These are phyloP conservation scores for Pichia norvegensis DNA, from an alignment of 1,139 yeast species.

Conservation along the genomic window DNA sequence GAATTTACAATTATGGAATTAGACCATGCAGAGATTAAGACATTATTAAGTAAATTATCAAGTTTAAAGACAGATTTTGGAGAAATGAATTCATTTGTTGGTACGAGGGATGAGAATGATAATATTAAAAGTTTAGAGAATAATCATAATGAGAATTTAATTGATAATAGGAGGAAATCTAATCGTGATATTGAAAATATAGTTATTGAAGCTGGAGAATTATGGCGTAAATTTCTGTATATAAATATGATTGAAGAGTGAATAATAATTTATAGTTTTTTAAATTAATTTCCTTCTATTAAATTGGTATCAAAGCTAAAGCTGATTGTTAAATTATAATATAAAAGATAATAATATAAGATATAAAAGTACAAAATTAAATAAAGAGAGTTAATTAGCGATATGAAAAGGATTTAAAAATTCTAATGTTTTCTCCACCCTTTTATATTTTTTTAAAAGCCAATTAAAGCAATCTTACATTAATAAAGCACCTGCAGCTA, in stretches of 20 bases:
- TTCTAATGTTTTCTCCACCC: background rate
- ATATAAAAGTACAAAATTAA: slow-evolving; percentile 2
- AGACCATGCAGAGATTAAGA: slow-evolving; percentile 85
- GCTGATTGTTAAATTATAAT: background rate
- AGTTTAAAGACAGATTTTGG: slow-evolving; percentile 26
- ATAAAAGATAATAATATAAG: background rate
- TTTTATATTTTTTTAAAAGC: background rate
- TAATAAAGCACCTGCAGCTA: slow-evolving; percentile 26
- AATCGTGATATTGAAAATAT: slow-evolving; percentile 57
- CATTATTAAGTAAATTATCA: slow-evolving; percentile 52
- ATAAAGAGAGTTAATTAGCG: background rate
- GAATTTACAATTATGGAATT: slow-evolving; percentile 73
- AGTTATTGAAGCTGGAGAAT: slow-evolving; percentile 72
- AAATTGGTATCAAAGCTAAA: background rate
- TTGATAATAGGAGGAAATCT: slow-evolving; percentile 13
- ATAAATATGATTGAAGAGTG: slow-evolving; percentile 50
- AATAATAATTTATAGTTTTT: no score
- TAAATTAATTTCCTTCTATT: no score
- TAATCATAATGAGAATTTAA: slow-evolving; percentile 1
- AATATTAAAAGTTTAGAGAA: background rate
- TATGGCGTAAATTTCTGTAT: slow-evolving; percentile 86
- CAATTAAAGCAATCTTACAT: slow-evolving; percentile 13
- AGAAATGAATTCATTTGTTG: slow-evolving; percentile 28
- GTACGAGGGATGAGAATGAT: slow-evolving; percentile 15
- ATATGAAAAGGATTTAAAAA: background rate